Evolutionary conservation across 352 stramenopile genomes (phyloP).

Genomic region (Globisporangium recalcitrans): DNA sequence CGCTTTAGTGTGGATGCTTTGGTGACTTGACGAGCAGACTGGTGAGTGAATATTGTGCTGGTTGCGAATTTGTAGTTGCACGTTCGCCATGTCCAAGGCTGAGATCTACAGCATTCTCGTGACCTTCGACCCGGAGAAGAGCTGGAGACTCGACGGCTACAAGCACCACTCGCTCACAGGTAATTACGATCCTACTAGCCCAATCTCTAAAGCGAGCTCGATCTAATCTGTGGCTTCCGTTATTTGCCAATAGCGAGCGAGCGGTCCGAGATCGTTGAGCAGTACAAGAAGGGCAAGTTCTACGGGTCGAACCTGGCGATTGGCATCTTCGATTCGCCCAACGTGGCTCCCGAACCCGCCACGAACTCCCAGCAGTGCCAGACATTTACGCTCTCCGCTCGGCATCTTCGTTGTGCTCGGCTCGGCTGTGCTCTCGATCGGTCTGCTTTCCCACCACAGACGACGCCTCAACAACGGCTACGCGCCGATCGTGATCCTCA

Average conservation of each 20-base stretch:
- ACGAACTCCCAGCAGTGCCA: slow-evolving; percentile 22
- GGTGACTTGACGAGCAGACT: background rate
- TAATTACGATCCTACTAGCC: background rate
- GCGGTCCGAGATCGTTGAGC: slow-evolving; percentile 43
- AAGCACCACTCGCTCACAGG: slow-evolving; percentile 51
- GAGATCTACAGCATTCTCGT: slow-evolving; percentile 67
- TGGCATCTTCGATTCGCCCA: slow-evolving; percentile 49
- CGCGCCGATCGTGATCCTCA: slow-evolving; percentile 41
- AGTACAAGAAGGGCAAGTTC: slow-evolving; percentile 55
- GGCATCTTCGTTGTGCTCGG: slow-evolving; percentile 41
- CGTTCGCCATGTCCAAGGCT: slow-evolving; percentile 53
- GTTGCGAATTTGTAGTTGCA: slow-evolving; percentile 28
- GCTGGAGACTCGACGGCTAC: slow-evolving; percentile 52
- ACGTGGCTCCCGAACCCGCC: slow-evolving; percentile 30
- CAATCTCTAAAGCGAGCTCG: background rate
- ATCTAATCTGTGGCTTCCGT: background rate
- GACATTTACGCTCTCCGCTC: slow-evolving; percentile 25
- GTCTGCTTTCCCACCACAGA: slow-evolving; percentile 49
- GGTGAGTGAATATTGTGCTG: background rate
- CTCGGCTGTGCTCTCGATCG: slow-evolving; percentile 37
- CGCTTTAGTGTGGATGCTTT: background rate
- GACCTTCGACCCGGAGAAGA: slow-evolving; percentile 22
- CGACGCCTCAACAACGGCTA: slow-evolving; percentile 61
- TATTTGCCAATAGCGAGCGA: slow-evolving; percentile 30
- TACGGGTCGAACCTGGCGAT: slow-evolving; percentile 60